phyloP scores from a whole-genome alignment of 2,329 filamentous ascomycete genomes.

The Colletotrichum cereale region DNA sequence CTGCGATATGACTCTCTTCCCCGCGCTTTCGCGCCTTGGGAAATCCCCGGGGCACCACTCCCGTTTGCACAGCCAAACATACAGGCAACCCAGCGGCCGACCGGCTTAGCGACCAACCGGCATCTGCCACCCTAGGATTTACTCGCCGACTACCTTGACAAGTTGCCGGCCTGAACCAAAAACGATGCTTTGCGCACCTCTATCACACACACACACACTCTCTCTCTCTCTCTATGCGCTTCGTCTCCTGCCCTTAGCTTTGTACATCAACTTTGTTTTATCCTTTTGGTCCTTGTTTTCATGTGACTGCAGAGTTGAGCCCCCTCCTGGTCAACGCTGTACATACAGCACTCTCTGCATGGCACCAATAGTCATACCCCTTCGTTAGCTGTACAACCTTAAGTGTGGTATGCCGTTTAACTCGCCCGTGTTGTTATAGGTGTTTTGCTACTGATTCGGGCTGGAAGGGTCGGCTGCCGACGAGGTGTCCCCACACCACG shows the following conservation, averaged over 20 bases:
- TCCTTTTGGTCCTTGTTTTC: neutral
- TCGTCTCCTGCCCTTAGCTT: constrained; percentile 43
- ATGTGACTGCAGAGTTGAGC: neutral
- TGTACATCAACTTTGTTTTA: neutral
- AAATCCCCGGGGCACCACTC: too few relatives aligned
- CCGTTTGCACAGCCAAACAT: neutral
- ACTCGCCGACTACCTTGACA: neutral
- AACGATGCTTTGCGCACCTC: constrained; percentile 9
- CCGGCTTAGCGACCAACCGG: too few relatives aligned
- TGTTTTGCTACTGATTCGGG: neutral
- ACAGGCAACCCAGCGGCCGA: neutral
- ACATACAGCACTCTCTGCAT: neutral
- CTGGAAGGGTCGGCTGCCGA: neutral
- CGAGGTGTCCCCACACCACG: neutral
- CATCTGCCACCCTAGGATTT: neutral
- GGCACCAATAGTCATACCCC: neutral
- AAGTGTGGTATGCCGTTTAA: neutral
- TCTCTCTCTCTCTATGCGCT: constrained; percentile 7
- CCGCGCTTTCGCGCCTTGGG: neutral
- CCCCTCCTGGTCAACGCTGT: neutral
- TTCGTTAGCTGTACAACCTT: neutral
- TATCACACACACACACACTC: too few relatives aligned
- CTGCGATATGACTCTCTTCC: neutral
- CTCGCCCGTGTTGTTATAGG: neutral
- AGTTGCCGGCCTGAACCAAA: constrained; percentile 9